A percentile compares a stretch with the other conserved stretches of the same genome.
Evolutionary conservation across 1,284 basidiomycete genomes (phyloP).

Genomic region (Ceratobasidium sp.): DNA sequence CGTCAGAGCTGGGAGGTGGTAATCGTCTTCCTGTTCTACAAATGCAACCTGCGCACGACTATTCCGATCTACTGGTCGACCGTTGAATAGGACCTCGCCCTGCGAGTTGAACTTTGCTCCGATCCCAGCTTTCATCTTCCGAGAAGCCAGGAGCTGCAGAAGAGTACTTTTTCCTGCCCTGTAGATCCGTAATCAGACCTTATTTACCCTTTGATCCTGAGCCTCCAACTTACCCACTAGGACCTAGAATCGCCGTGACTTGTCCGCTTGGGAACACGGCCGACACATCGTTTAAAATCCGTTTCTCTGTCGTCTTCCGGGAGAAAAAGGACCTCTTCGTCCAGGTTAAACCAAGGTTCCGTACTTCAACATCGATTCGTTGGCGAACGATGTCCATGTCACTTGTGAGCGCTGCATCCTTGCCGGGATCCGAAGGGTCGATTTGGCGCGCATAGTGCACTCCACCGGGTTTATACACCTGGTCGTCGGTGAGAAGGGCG

Average conservation of each 20-base stretch:
- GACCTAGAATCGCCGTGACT: conserved; percentile 52
- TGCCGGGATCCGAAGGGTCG: conserved; percentile 43
- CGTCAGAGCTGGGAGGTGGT: conserved; percentile 56
- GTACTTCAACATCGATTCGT: conserved; percentile 50
- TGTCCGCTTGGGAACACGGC: conserved; percentile 55
- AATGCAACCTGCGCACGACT: conserved; percentile 54
- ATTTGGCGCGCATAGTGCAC: conserved; percentile 52
- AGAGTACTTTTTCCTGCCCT: conserved; percentile 58
- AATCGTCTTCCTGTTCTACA: conserved; percentile 60
- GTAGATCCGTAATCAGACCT: conserved; percentile 44
- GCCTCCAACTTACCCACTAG: conserved; percentile 44
- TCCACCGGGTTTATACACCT: conserved; percentile 51
- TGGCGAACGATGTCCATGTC: conserved; percentile 50
- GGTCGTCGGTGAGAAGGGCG: neutral
- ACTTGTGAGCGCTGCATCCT: conserved; percentile 46
- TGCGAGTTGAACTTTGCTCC: conserved; percentile 48
- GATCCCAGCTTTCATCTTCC: conserved; percentile 49
- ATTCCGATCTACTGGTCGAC: conserved; percentile 44
- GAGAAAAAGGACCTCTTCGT: conserved; percentile 44
- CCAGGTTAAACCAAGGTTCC: conserved; percentile 48
- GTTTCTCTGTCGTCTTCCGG: conserved; percentile 4
- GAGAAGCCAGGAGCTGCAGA: conserved; percentile 55
- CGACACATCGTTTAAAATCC: conserved; percentile 54
- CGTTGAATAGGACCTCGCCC: conserved; percentile 51
- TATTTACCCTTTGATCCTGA: neutral